These are phyloP conservation scores for Malassezia sympodialis DNA, from an alignment of 1,284 basidiomycete genomes.

Conservation along the genomic window DNA sequence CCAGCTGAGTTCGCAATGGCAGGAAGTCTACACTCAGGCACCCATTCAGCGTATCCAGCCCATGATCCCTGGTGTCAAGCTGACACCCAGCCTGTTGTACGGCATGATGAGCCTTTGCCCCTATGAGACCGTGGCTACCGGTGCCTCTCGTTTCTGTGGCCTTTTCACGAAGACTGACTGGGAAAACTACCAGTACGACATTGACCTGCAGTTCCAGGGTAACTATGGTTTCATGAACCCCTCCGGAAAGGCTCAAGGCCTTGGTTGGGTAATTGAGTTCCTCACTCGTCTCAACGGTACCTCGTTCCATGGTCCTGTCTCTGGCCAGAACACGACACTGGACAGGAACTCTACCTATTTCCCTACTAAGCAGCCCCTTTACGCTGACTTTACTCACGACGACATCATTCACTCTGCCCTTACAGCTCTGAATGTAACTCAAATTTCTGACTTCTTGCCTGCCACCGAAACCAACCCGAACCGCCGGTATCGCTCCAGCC, in stretches of 20 bases:
- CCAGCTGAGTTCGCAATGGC: constrained; percentile 49
- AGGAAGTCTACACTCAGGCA: constrained; percentile 34
- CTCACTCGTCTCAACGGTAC: constrained; percentile 28
- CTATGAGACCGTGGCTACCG: constrained; percentile 36
- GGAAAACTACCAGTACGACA: constrained; percentile 64
- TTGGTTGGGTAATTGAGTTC: constrained; percentile 59
- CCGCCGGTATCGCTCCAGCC: constrained; percentile 27
- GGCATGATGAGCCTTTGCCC: constrained; percentile 49
- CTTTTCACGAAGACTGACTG: constrained; percentile 81
- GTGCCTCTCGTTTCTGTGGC: constrained; percentile 59
- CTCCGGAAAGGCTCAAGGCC: constrained; percentile 65
- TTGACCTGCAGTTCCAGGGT: constrained; percentile 48
- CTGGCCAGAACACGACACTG: constrained; percentile 37
- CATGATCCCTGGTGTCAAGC: constrained; percentile 38
- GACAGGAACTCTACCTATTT: constrained; percentile 27
- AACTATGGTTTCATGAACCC: constrained; percentile 71
- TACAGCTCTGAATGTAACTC: constrained; percentile 37
- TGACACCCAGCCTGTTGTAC: constrained; percentile 48
- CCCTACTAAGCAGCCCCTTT: constrained; percentile 37
- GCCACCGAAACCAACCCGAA: constrained; percentile 21
- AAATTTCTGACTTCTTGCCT: constrained; percentile 27
- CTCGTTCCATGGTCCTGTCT: constrained; percentile 19
- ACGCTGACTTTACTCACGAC: constrained; percentile 42
- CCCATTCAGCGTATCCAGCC: constrained; percentile 32
- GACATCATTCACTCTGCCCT: constrained; percentile 33